phyloP scores from a whole-genome alignment of 163 green algal species.

The Scenedesmus sp. region DNA sequence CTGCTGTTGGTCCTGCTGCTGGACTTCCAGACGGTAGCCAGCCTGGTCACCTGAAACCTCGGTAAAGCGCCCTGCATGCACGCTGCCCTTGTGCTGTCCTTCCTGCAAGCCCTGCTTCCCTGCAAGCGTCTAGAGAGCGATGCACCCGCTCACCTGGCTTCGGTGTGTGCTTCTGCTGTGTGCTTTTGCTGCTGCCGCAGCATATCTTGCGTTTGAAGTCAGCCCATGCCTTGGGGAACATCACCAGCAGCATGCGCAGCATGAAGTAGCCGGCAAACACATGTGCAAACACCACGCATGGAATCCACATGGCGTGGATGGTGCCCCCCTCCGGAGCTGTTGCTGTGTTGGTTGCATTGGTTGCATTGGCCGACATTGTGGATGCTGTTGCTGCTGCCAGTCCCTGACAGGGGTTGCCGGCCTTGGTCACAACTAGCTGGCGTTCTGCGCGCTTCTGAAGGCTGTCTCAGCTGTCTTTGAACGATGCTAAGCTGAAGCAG shows the following conservation, averaged over 20 bases:
- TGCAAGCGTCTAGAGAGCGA: neutral
- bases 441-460: neutral
- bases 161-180: neutral
- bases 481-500: neutral
- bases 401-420: neutral
- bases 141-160: slow-evolving; percentile 14
- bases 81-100: neutral
- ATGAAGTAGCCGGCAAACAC: slow-evolving; percentile 45
- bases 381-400: neutral
- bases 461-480: neutral
- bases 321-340: neutral
- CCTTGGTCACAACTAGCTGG: neutral
- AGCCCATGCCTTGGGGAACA: slow-evolving; percentile 39
- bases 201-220: slow-evolving; percentile 6
- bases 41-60: neutral
- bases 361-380: slow-evolving; percentile 12
- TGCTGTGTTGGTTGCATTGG: neutral
- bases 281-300: slow-evolving; percentile 50
- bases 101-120: neutral
- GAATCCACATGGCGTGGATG: slow-evolving; percentile 50
- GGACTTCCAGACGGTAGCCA: neutral
- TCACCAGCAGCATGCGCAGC: slow-evolving; percentile 28
- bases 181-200: neutral
- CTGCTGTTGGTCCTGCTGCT: slow-evolving; percentile 23
- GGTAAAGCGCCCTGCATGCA: neutral